Evolutionary conservation across 257 asterid species (phyloP).

Genomic region (Euphrasia confusa): DNA sequence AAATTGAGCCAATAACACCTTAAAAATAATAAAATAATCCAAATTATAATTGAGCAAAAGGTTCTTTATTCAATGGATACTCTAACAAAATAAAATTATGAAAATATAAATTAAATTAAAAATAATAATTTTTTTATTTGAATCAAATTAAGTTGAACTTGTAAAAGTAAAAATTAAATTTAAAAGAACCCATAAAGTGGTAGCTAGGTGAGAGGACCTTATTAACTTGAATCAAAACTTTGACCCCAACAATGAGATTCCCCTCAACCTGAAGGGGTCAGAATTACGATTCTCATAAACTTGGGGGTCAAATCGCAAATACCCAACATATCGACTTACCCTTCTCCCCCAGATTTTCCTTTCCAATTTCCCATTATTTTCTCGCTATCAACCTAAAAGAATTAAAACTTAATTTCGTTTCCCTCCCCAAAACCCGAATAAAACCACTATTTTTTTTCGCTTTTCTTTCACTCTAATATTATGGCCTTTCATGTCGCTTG

Average conservation of each 20-base stretch:
- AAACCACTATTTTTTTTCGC: slow-evolving; percentile 19
- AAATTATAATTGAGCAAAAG: too few relatives aligned
- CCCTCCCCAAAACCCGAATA: slow-evolving; percentile 16
- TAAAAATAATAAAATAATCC: too few relatives aligned
- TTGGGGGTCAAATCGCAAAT: neutral
- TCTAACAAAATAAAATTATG: too few relatives aligned
- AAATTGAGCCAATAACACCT: too few relatives aligned
- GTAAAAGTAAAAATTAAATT: too few relatives aligned
- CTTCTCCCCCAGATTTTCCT: neutral
- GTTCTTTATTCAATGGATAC: too few relatives aligned
- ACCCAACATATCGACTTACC: neutral
- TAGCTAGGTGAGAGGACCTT: neutral
- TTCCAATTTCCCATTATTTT: neutral
- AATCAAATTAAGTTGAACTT: too few relatives aligned
- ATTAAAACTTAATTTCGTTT: neutral
- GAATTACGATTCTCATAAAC: neutral
- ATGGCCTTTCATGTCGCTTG: slow-evolving; percentile 99
- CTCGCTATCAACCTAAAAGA: neutral
- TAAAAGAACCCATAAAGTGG: too few relatives aligned
- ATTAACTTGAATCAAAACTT: neutral
- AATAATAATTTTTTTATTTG: too few relatives aligned
- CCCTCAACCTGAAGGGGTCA: neutral
- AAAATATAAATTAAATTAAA: too few relatives aligned
- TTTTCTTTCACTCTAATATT: slow-evolving; percentile 11
- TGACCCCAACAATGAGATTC: neutral